Base-by-base conservation (phyloP, 2,329 filamentous ascomycete genomes). In the Fusarium sp. region DNA sequence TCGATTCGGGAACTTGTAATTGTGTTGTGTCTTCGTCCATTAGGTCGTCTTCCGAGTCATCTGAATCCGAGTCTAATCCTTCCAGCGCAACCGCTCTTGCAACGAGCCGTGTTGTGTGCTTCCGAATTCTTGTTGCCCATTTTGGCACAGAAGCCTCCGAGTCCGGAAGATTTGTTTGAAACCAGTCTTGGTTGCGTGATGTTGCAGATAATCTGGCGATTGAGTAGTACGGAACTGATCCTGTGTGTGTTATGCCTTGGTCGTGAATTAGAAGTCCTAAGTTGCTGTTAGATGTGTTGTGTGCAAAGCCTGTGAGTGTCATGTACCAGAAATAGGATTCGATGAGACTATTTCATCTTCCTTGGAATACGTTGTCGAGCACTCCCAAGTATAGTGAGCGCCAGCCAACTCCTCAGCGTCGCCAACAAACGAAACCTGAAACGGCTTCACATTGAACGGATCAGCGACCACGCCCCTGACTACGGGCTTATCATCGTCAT, bases 401-500 rank as follows among this genome's bases (percentile, higher is more conserved):
- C 76, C 73, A 13, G 77, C 60, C 0, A 76, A 61, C 19, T 72
- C 53, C 50, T 72, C 52, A 40, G 79, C 59, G 0, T 72, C 43
- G 3, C 79, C 81, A 15, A 78, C 73, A 21, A 89, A 77, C 2
- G 83, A 74, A 19, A 90, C 79, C 52, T 89, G 85, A 62, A 90
- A 90, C 0, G 86, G 82, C 50, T 85, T 85, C 5, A 85, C 81
- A 21, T 83, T 79, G 40, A 86, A 84, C 0, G 88, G 88, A 0
- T 88, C 89, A 3, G 86, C 85, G 9, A 90, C 84, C 6, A 90
- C 81, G 5, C 88, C 88, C n/a, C 88, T 85, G 49, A 85, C 88
- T 44, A 84, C 75, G n/a, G 80, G 82, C 1, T 75, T 78, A 9
- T 77, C 77, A 7, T 79, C 80, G 9, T 83, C 79, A 0, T 80